phyloP scores from a whole-genome alignment of 345 rosid genomes.

The Gossypium mustelinum region DNA sequence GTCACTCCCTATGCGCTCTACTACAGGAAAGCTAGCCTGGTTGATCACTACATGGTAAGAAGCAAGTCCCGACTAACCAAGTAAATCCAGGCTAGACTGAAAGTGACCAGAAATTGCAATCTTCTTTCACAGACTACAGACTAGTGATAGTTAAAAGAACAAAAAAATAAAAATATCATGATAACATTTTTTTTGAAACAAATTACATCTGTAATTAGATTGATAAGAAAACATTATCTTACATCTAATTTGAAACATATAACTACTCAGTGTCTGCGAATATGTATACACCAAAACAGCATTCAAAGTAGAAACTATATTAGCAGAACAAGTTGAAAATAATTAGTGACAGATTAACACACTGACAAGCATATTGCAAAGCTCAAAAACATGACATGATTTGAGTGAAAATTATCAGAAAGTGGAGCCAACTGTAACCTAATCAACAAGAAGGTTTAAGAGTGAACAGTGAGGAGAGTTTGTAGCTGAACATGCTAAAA shows the following conservation, averaged over 20 bases:
- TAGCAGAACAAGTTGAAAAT: background rate
- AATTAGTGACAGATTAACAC: background rate
- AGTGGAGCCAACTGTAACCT: background rate
- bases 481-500: background rate
- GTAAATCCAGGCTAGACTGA: no score
- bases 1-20: no score
- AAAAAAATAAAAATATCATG: no score
- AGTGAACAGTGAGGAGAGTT: background rate
- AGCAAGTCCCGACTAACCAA: no score
- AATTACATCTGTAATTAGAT: background rate
- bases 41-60: no score
- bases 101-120: no score
- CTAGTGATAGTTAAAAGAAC: no score
- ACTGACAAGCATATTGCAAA: background rate
- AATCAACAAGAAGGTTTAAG: background rate
- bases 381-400: background rate
- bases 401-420: background rate
- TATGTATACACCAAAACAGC: no score
- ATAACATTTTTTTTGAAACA: background rate
- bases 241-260: background rate
- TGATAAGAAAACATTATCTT: background rate
- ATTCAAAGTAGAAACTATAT: background rate
- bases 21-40: no score
- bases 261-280: background rate
- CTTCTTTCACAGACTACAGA: no score